Evolutionary conservation across 495 filamentous ascomycete species (phyloP), one percentile per base, ranked within the genome.

Genomic region (Xylaria grammica): DNA sequence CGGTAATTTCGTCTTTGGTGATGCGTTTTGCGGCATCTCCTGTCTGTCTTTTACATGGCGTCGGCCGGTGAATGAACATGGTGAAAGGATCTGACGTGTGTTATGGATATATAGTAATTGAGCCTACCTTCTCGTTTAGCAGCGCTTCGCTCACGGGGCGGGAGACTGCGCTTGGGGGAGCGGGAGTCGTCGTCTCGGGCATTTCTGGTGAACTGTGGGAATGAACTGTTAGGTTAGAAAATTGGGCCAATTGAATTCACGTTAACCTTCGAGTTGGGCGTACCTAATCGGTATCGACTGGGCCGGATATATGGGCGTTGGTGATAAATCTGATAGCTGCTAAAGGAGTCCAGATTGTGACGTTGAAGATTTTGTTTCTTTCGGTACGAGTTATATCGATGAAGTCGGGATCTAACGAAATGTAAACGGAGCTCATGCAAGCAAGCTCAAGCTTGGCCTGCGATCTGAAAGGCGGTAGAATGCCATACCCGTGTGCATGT

Each of bases 91-190:
- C 13, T 4, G 20, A 30, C 0, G 13, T 11, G 1, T 34, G 19
- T 15, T 46, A 38, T 42, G 10, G 30, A 7, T n/a, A 7, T 15
- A 29, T 32, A n/a, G 26, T 30, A 19, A 22, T 40, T 24, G 10
- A 48, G 40, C 70, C 67, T 88, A 96, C 93, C 91, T 97, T 97
- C 77, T 97, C 93, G 79, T 96, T 97, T 66, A 97, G 83, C 72
- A 97, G 84, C 69, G 93, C 91, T 82, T 97, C 93, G 82, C 91
- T 95, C 82, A 96, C 90, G 63, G 93, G 93, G 76, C 91, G 89
- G 74, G 78, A 72, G 62, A 80, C 72, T 29, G 71, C 70, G 74
- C 75, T 75, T 59, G 80, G 67, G 48, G 77, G 75, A 54, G 77
- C 68, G 38, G 77, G 71, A 62, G 71, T 68, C 52, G 78, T 70